Conservation (phyloP, 495 filamentous ascomycete genomes). For the Penicillium verhagenii region DNA sequence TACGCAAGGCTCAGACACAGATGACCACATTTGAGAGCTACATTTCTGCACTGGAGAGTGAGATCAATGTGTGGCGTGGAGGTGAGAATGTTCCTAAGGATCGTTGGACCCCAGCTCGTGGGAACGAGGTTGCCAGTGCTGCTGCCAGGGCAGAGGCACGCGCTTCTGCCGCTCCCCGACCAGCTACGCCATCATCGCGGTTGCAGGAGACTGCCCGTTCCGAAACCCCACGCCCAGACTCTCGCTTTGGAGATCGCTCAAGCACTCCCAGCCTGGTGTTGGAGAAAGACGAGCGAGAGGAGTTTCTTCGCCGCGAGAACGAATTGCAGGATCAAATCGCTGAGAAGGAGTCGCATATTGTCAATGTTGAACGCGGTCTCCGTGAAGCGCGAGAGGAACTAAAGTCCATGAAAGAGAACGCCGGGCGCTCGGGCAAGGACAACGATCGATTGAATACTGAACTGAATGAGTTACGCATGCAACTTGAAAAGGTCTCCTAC, state of each 20-base stretch:
- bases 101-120: constrained; percentile 64
- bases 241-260: constrained; percentile 80
- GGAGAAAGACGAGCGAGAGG: constrained; percentile 95
- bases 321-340: constrained; percentile 95
- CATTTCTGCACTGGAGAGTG: constrained; percentile 77
- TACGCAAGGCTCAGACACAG: constrained; percentile 89
- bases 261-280: constrained; percentile 82
- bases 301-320: constrained; percentile 93
- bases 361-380: constrained; percentile 71
- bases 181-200: constrained; percentile 85
- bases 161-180: constrained; percentile 57
- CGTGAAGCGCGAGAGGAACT: constrained; percentile 83
- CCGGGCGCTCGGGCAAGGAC: constrained; percentile 73
- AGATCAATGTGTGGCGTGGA: constrained; percentile 80
- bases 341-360: constrained; percentile 83
- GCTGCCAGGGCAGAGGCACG: constrained; percentile 59
- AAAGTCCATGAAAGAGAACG: constrained; percentile 74
- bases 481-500: constrained; percentile 89
- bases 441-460: constrained; percentile 83
- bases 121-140: constrained; percentile 53
- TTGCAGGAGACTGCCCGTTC: constrained; percentile 53
- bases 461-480: constrained; percentile 90
- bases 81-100: constrained; percentile 90
- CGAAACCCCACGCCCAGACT: constrained; percentile 74
- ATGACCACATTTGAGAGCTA: constrained; percentile 86